phyloP scores from a whole-genome alignment of 2,329 filamentous ascomycete genomes.

The Penicillium thymicola region DNA sequence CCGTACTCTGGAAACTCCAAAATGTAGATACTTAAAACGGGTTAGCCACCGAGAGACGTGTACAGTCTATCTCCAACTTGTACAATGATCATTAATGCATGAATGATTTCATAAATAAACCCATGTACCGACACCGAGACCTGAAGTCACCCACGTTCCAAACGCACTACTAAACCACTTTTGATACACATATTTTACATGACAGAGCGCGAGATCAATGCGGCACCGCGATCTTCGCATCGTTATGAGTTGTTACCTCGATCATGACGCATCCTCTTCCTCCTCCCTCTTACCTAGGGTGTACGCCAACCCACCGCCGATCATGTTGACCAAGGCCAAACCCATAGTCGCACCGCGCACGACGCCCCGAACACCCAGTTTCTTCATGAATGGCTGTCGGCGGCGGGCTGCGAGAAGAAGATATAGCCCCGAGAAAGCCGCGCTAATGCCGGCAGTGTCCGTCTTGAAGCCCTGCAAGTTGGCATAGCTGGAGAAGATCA shows the following conservation, averaged over 20 bases:
- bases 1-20: constrained; percentile 26
- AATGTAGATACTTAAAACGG: not conserved
- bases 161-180: not conserved
- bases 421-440: constrained; percentile 64
- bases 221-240: not conserved
- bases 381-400: constrained; percentile 47
- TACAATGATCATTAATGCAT: constrained; percentile 1
- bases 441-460: constrained; percentile 61
- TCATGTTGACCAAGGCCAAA: constrained; percentile 45
- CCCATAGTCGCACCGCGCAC: constrained; percentile 47
- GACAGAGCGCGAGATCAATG: not conserved
- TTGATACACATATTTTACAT: constrained; percentile 5
- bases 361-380: constrained; percentile 45
- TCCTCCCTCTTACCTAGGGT: constrained; percentile 42
- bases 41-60: not conserved
- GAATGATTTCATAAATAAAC: not conserved
- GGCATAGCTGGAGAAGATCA: constrained; percentile 64
- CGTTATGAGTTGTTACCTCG: not conserved
- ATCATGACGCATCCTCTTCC: constrained; percentile 29
- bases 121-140: not conserved
- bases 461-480: constrained; percentile 62
- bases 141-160: not conserved
- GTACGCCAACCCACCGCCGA: constrained; percentile 48
- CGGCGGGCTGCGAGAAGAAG: constrained; percentile 60
- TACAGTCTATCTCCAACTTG: not conserved